These are phyloP conservation scores for Brassica cretica DNA, from an alignment of 345 rosid species.

Conservation along the genomic window DNA sequence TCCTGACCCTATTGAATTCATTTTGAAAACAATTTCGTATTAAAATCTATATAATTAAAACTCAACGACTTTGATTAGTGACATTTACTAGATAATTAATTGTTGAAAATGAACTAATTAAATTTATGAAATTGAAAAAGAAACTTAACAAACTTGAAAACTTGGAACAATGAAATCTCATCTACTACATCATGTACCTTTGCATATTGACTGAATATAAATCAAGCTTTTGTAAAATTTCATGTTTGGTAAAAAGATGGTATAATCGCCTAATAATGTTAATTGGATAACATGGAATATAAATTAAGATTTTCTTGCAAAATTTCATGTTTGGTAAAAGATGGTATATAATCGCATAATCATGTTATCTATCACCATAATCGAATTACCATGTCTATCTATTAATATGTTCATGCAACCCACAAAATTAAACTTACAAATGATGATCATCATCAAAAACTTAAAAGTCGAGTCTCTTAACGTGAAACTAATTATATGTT, in stretches of 20 bases:
- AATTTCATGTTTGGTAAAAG: neutral
- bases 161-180: neutral
- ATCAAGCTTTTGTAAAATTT: neutral
- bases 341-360: neutral
- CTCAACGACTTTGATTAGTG: neutral
- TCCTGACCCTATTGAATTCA: slow-evolving; percentile 64
- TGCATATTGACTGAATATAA: neutral
- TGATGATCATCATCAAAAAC: neutral
- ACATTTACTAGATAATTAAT: neutral
- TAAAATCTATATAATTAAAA: neutral
- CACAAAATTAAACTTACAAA: neutral
- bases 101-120: neutral
- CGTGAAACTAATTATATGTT: neutral
- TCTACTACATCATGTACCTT: neutral
- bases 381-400: neutral
- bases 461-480: neutral
- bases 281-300: neutral
- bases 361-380: neutral
- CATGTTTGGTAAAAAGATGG: neutral
- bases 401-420: slow-evolving; percentile 14
- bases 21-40: neutral
- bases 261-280: neutral
- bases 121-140: neutral
- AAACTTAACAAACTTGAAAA: neutral
- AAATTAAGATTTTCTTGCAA: neutral